Conservation (phyloP, 345 rosid species). For the Camelina hispida region DNA sequence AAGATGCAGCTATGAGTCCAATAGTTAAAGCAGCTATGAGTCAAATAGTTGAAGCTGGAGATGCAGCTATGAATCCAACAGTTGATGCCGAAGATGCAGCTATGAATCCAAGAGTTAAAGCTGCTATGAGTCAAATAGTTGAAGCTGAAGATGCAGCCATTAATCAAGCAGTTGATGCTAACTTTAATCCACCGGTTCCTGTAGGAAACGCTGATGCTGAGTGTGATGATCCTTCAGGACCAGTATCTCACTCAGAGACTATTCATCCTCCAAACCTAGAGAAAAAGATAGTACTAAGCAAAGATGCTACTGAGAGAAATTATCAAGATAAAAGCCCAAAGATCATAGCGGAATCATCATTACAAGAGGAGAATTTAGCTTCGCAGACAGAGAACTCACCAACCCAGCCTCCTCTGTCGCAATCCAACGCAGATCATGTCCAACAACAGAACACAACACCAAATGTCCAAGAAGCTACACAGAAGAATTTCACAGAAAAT, state of each 20-base stretch:
- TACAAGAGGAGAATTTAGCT: conserved; percentile 28
- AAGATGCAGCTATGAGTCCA: not conserved
- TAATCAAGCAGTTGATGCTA: conserved; percentile 24
- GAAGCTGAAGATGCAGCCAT: conserved; percentile 37
- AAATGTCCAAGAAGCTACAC: conserved; percentile 13
- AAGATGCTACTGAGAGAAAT: conserved; percentile 10
- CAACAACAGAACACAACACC: conserved; percentile 12
- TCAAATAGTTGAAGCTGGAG: not conserved
- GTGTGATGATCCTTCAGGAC: conserved; percentile 28
- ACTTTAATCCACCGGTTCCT: conserved; percentile 22
- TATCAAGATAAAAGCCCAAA: conserved; percentile 10
- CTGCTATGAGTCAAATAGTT: conserved; percentile 4
- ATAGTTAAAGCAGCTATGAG: not conserved
- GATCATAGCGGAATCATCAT: conserved; percentile 21
- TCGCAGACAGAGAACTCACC: conserved; percentile 27
- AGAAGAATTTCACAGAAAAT: not conserved
- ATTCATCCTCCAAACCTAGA: conserved; percentile 24
- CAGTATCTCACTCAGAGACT: conserved; percentile 28
- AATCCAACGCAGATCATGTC: conserved; percentile 22
- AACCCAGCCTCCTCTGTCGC: conserved; percentile 10
- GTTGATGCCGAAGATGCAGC: conserved; percentile 15
- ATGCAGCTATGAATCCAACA: not conserved
- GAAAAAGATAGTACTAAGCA: conserved; percentile 25
- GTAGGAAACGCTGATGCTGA: not conserved
- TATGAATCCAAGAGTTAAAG: not conserved